Base-by-base conservation (phyloP, 2,329 filamentous ascomycete species). In the Pyrenophora tritici-repentis region DNA sequence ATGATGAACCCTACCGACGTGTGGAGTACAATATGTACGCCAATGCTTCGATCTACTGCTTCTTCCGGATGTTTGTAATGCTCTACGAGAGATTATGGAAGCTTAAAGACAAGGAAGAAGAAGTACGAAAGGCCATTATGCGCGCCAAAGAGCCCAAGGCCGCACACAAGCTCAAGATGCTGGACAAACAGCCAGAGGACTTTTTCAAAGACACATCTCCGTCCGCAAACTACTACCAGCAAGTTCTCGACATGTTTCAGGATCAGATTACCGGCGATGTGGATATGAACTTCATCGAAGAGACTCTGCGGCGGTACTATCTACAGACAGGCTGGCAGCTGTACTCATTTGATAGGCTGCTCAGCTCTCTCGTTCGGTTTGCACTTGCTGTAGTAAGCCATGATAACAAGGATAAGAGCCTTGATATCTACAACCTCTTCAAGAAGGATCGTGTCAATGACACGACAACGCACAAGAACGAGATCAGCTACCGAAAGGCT, bases 61-160 rank as follows among this genome's bases (percentile, higher is more conserved):
- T 99, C 80, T 89, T 99, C 78, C 90, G 88, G 62, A 87, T 96
- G 55, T 94, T 99, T 72, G 86, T 96, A 68, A 89, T 88, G n/a
- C 79, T 99, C 4, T 97, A 96, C 75, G 85, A 86, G 65, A 86
- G 94, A 34, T 81, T 99, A 12, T 80, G 88, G 56, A 88, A 89
- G 54, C 85, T 97, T 73, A 97, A 97, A 77, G 81, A 87, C 51
- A 87, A 87, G 67, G 88, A 89, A 63, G 81, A 83, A 3, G 83
- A 86, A 37, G 92, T 95, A 8, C 80, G 84, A 40, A 83, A 86
- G 61, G 87, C 90, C 64, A 87, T 97, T 33, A 79, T 82, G 20
- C 87, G 90, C 16, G 85, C 90, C 37, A 87, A 85, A 68, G 81
- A 85, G 40, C 81, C 83, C 51, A 96, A 95, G 74, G 87, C 93